These are phyloP conservation scores for Setaria viridis DNA, from an alignment of 202 grass and related monocot genomes.

Conservation along the genomic window DNA sequence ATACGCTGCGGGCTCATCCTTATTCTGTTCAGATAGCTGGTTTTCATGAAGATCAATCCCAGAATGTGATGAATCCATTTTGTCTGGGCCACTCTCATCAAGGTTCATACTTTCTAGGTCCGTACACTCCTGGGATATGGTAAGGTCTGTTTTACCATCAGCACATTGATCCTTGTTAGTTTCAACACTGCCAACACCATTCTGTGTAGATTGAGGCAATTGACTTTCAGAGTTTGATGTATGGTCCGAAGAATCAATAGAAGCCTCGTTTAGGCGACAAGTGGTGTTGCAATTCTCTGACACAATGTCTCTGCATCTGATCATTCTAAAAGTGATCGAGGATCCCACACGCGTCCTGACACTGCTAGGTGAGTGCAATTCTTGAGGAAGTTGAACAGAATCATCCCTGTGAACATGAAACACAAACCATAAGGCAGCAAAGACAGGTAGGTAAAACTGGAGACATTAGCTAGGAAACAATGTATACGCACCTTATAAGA, in stretches of 20 bases:
- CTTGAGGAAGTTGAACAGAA: conserved; percentile 51
- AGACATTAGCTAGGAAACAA: background rate
- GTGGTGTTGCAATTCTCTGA: conserved; percentile 50
- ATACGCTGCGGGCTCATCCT: conserved; percentile 50
- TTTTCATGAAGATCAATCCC: conserved; percentile 39
- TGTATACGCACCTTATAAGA: conserved; percentile 61
- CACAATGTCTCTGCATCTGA: conserved; percentile 56
- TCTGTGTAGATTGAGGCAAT: conserved; percentile 46
- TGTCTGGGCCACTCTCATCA: conserved; percentile 49
- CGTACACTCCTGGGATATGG: conserved; percentile 41
- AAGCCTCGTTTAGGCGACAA: conserved; percentile 50
- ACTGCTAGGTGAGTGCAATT: conserved; percentile 57
- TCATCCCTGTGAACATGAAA: conserved; percentile 56
- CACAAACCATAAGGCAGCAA: conserved; percentile 14
- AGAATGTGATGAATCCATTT: conserved; percentile 38
- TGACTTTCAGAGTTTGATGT: conserved; percentile 39
- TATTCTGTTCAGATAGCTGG: conserved; percentile 51
- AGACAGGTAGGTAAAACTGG: conserved; percentile 6
- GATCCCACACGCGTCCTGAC: conserved; percentile 49
- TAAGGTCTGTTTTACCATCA: conserved; percentile 57
- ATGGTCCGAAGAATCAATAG: conserved; percentile 37
- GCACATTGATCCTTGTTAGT: conserved; percentile 57
- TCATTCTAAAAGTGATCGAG: conserved; percentile 61
- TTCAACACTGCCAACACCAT: conserved; percentile 57
- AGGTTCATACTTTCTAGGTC: conserved; percentile 53